A percentile compares a stretch with the other conserved stretches of the same genome.
phyloP scores from a whole-genome alignment of 768 basidiomycete genomes.

The Pulveroboletus sp. region DNA sequence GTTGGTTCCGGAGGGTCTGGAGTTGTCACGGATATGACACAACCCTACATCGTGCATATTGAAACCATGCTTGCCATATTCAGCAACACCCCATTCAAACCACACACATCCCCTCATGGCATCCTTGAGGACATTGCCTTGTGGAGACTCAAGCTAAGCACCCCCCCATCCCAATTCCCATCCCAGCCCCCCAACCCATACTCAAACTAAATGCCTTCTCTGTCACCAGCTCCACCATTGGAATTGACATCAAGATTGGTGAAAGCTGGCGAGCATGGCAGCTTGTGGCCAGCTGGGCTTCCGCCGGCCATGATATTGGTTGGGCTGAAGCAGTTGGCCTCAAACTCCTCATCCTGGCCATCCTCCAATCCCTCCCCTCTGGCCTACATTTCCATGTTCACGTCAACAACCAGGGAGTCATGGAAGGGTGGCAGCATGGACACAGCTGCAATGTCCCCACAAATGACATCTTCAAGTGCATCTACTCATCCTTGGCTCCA shows the following conservation, averaged over 20 bases:
- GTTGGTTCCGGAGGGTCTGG: too few relatives aligned
- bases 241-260: not conserved
- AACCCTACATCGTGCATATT: too few relatives aligned
- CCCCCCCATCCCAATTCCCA: too few relatives aligned
- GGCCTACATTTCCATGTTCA: too few relatives aligned
- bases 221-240: not conserved
- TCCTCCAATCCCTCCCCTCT: not conserved
- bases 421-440: slow-evolving; percentile 36
- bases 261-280: not conserved
- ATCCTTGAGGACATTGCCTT: not conserved
- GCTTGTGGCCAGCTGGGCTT: not conserved
- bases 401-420: not conserved
- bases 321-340: too few relatives aligned
- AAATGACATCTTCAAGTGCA: slow-evolving; percentile 29
- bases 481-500: slow-evolving; percentile 8
- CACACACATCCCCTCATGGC: too few relatives aligned
- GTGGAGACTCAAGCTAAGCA: too few relatives aligned
- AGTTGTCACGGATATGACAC: too few relatives aligned
- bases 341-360: not conserved
- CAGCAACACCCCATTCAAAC: too few relatives aligned
- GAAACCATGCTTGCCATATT: too few relatives aligned
- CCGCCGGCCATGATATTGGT: not conserved
- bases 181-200: not conserved
- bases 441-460: too few relatives aligned
- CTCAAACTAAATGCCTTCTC: not conserved